Evolutionary conservation across 306 rosid genomes (phyloP), one percentile per base, ranked within the genome.

Genomic region (Biancaea sappan): DNA sequence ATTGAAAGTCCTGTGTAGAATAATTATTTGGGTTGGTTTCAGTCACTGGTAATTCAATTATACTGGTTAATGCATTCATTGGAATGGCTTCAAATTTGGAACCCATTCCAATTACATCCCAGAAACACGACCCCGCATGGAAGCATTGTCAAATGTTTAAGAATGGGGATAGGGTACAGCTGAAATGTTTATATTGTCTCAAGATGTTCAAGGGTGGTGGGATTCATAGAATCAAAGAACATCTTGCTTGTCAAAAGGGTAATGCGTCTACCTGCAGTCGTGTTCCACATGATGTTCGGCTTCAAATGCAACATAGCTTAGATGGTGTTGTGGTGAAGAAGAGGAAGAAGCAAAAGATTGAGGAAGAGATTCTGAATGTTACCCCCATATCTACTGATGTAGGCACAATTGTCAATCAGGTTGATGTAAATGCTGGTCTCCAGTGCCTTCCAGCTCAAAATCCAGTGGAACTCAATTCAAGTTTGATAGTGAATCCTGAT

Each of bases 191-290:
- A 48, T 91, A 94, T 72, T 94, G 98, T 84, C 70, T 62, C 65
- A 91, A 94, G 73, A 72, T 94, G 85, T 94, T 94, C 76, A 94
- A 88, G 82, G 98, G 98, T 79, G 98, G 96, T 59, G 98, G 97
- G 79, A 94, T 94, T 91, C 98, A 94, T 81, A 91, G 98, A 88
- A 91, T 94, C 73, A 94, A 94, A 81, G 98, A 91, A 78, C 97
- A 94, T 64, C 91, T 94, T 46, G 98, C 98, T 52, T 87, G 97
- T 51, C 97, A 85, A 41, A 91, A 91, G 84, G 97, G 94, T 48
- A 94, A 91, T 88, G 97, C 97, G 1, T 88, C 98, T 12, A 86
- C 92, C 76, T 94, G 98, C 34, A 74, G 74, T 6, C 75, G 84
- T 8, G 98, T 94, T 12, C 98, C 98, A 2, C 69, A 67, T 3